Percentiles rank a stretch among this genome's conserved stretches.
These are phyloP conservation scores for Pyrenophora tritici-repentis DNA, from an alignment of 2,329 filamentous ascomycete species.

Conservation along the genomic window DNA sequence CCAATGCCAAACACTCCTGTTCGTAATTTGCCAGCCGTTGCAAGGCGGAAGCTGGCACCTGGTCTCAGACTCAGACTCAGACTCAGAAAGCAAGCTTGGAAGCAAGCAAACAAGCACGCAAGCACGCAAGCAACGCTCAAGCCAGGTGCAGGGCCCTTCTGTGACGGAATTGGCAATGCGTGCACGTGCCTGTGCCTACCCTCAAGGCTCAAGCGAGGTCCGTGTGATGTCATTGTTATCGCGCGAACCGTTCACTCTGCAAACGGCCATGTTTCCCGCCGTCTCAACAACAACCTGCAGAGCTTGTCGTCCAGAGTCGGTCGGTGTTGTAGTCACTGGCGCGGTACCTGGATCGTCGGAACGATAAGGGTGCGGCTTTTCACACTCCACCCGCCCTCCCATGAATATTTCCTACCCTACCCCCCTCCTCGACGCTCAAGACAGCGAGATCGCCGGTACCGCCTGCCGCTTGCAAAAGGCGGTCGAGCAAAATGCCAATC, in stretches of 20 bases:
- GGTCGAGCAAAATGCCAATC: conserved; percentile 30
- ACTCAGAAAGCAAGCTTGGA: conserved; percentile 10
- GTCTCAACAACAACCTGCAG: neutral
- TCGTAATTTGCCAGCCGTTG: conserved; percentile 26
- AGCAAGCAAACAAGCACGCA: conserved; percentile 10
- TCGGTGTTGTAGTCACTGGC: no score
- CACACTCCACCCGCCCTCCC: conserved; percentile 20
- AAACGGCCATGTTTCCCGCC: conserved; percentile 4
- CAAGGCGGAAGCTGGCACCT: conserved; percentile 15
- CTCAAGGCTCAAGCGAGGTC: conserved; percentile 6
- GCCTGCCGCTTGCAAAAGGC: conserved; percentile 33
- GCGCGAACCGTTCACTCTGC: conserved; percentile 7
- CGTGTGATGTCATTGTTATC: conserved; percentile 26
- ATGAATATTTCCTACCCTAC: conserved; percentile 11
- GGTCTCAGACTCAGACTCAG: no score
- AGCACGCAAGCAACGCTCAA: conserved; percentile 16
- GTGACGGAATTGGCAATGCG: conserved; percentile 3
- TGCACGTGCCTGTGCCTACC: conserved; percentile 11
- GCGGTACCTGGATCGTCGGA: conserved; percentile 30
- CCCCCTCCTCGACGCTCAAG: conserved; percentile 24
- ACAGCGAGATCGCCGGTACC: conserved; percentile 26
- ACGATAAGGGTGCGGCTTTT: conserved; percentile 21
- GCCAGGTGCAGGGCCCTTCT: conserved; percentile 14
- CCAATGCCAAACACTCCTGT: conserved; percentile 14
- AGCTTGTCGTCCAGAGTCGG: neutral